Conservation (phyloP, 1,139 yeast species). For the Candida freyschussii region DNA sequence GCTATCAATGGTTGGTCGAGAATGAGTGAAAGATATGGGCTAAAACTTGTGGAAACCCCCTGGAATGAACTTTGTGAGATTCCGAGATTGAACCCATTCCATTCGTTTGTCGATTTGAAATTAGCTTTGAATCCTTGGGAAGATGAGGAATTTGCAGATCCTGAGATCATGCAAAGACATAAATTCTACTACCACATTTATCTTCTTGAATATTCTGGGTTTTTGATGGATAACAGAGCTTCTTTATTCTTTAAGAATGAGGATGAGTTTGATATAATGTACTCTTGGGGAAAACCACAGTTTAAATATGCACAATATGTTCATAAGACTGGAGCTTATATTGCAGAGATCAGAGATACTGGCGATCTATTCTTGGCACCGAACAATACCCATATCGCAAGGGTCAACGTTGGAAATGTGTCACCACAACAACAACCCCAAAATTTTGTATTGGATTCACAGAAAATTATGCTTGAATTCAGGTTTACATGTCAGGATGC, state of each 20-base stretch:
- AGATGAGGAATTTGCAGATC: constrained; percentile 40
- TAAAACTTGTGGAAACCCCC: constrained; percentile 86
- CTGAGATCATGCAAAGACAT: constrained; percentile 37
- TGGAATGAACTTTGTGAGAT: constrained; percentile 80
- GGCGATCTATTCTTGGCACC: constrained; percentile 83
- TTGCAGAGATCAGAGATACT: constrained; percentile 80
- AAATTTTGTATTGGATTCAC: constrained; percentile 49
- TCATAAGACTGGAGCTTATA: constrained; percentile 82
- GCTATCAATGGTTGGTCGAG: constrained; percentile 78
- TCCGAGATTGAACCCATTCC: constrained; percentile 78
- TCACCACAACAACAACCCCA: constrained; percentile 24
- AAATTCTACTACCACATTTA: constrained; percentile 58
- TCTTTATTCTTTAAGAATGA: constrained; percentile 49
- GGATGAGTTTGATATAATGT: constrained; percentile 53
- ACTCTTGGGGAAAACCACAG: constrained; percentile 89
- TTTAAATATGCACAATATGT: constrained; percentile 86
- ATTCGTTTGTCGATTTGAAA: constrained; percentile 69
- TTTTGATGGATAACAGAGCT: constrained; percentile 77
- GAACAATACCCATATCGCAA: constrained; percentile 65
- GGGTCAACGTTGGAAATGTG: constrained; percentile 43
- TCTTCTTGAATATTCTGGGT: constrained; percentile 64
- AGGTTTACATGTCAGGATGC: constrained; percentile 56
- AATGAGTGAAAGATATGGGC: constrained; percentile 79
- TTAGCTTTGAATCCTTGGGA: constrained; percentile 71
- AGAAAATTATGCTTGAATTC: constrained; percentile 66